Percentiles rank a stretch among this genome's conserved stretches.
These are phyloP conservation scores for Dianthus caryophyllus DNA, from an alignment of 148 eudicot genomes.

Conservation along the genomic window DNA sequence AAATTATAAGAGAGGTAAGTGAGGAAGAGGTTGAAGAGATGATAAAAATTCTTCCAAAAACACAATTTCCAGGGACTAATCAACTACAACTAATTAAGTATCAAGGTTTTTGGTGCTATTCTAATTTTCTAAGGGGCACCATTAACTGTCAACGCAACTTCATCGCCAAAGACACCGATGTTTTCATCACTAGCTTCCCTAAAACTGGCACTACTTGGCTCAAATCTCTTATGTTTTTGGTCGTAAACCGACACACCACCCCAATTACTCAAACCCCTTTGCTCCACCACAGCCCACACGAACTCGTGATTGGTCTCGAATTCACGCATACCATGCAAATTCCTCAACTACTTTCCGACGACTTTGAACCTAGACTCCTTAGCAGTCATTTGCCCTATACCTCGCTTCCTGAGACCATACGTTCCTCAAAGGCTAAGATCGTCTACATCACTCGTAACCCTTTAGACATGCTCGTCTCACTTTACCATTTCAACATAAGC, in stretches of 20 bases:
- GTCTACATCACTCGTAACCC: slow-evolving; percentile 23
- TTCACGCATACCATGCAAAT: slow-evolving; percentile 5
- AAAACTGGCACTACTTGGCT: slow-evolving; percentile 30
- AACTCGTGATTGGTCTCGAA: slow-evolving; percentile 23
- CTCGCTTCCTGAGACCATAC: slow-evolving; percentile 31
- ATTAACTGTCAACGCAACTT: too few relatives aligned
- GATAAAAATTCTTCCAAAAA: too few relatives aligned
- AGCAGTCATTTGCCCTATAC: slow-evolving; percentile 38
- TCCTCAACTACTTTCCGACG: slow-evolving; percentile 11
- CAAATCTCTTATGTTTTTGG: slow-evolving; percentile 20
- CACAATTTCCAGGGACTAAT: too few relatives aligned
- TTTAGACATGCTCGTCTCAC: slow-evolving; percentile 20
- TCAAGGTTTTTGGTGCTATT: too few relatives aligned
- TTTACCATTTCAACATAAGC: background rate
- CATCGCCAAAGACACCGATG: background rate
- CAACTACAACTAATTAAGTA: too few relatives aligned
- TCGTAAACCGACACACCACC: background rate
- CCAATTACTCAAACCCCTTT: slow-evolving; percentile 15
- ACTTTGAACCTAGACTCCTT: slow-evolving; percentile 23
- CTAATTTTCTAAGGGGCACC: too few relatives aligned
- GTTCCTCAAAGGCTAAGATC: slow-evolving; percentile 20
- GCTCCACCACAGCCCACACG: slow-evolving; percentile 22
- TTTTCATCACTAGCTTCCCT: background rate
- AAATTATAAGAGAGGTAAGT: too few relatives aligned
- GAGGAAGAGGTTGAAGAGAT: too few relatives aligned